Conservation (phyloP, 2,329 filamentous ascomycete species). For the Phialophora chinensis region DNA sequence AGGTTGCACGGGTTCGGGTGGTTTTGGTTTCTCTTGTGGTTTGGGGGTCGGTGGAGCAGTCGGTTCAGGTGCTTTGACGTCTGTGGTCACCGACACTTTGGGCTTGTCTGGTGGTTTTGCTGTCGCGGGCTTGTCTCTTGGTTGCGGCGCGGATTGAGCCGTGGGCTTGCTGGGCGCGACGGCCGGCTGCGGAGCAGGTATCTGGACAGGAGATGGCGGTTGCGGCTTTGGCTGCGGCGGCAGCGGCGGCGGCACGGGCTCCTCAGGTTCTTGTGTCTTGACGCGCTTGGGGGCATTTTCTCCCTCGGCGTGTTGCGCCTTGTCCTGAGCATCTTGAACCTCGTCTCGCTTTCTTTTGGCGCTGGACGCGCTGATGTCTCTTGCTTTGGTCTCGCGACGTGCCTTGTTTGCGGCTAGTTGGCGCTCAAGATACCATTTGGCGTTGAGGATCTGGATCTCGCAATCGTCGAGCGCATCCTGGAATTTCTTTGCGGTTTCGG, state of each 20-base stretch:
- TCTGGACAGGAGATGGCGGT: constrained; percentile 12
- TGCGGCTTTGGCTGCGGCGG: constrained; percentile 20
- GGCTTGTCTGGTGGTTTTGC: constrained; percentile 26
- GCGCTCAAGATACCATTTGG: constrained; percentile 40
- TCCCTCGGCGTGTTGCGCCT: constrained; percentile 20
- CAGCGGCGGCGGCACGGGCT: constrained; percentile 13
- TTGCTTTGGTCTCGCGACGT: constrained; percentile 36
- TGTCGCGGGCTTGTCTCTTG: constrained; percentile 22
- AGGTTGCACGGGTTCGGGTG: constrained; percentile 18
- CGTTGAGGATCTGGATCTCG: constrained; percentile 40
- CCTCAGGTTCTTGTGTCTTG: constrained; percentile 34
- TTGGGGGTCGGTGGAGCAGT: constrained; percentile 18
- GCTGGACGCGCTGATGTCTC: constrained; percentile 33
- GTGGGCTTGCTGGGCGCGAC: constrained; percentile 5
- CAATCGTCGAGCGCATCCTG: constrained; percentile 41
- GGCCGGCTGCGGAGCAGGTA: constrained; percentile 8
- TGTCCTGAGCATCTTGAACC: constrained; percentile 27
- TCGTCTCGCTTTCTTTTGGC: constrained; percentile 37
- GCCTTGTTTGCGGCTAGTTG: constrained; percentile 36
- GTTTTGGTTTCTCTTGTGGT: constrained; percentile 31
- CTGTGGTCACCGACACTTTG: constrained; percentile 20
- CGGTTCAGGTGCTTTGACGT: constrained; percentile 26
- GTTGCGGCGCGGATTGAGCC: neutral
- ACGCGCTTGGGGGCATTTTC: constrained; percentile 36
- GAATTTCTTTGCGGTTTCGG: constrained; percentile 39